Evolutionary conservation across 1,139 yeast genomes (phyloP), one percentile per base, ranked within the genome.

Genomic region (Candida smagusa): DNA sequence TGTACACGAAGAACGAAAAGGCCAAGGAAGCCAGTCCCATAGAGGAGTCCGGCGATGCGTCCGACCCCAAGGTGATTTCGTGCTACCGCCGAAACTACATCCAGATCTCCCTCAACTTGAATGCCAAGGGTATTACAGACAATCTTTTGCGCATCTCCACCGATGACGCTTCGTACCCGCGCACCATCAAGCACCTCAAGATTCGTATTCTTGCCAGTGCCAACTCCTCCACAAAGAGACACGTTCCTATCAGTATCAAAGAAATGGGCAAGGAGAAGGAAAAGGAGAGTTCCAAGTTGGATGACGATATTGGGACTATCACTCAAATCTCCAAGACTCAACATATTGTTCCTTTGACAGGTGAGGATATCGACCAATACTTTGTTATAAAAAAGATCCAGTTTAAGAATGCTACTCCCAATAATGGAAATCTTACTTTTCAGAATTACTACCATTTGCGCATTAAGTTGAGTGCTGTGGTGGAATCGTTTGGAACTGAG

Each of bases 371-470:
- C 25, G 68, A 67, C 42, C 59, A 61, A 38, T 68, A 51, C 43
- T 65, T 58, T 45, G 53, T 61, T 13, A 57, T 70, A 27, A 65
- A 61, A 49, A 74, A 63, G 56, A 64, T 78, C 45, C 83, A 79
- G 52, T 80, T 80, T 53, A 70, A 75, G 37, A 76, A 70, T 44
- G 84, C 85, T 9, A 80, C 86, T 0, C 81, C 84, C 4, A 79
- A 79, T 50, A 79, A 79, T 49, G 84, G 84, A 9, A 77, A 80
- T 44, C 62, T 68, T 30, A 65, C 74, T 11, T 68, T 72, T 43
- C 84, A 78, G 48, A 78, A 79, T 47, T 80, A 76, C 49, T 79
- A 75, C 49, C 74, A 71, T 42, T 59, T 80, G 23, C 61, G 65
- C 12, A 65, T 77, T 9, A 61, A 67, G 36, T 58, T 78, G 12